Percentiles rank a stretch among this genome's conserved stretches.
phyloP scores from a whole-genome alignment of 1,139 yeast genomes.

The Pichia sp. region DNA sequence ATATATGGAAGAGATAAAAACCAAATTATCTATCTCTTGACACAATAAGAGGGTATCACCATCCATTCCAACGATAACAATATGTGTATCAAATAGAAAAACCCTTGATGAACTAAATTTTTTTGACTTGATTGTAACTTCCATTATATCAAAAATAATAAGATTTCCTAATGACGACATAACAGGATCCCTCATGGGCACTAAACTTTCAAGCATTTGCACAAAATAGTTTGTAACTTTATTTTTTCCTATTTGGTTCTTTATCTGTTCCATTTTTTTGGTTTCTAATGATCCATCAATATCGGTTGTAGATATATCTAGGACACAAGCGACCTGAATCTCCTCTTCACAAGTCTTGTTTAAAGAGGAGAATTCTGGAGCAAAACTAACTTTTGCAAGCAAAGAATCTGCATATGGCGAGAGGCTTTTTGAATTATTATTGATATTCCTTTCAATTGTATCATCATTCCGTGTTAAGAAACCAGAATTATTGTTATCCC shows the following conservation, averaged over 20 bases:
- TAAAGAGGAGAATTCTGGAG: constrained; percentile 16
- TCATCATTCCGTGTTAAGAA: not conserved
- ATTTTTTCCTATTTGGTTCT: constrained; percentile 17
- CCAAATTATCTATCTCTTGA: constrained; percentile 23
- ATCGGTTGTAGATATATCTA: constrained; percentile 21
- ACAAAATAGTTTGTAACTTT: constrained; percentile 20
- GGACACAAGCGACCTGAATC: constrained; percentile 17
- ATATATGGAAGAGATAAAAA: constrained; percentile 33
- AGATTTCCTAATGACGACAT: constrained; percentile 28
- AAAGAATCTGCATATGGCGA: constrained; percentile 7
- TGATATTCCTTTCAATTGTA: not conserved
- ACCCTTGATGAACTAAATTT: constrained; percentile 34
- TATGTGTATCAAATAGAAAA: constrained; percentile 36
- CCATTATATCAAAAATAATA: constrained; percentile 39
- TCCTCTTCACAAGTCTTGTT: not conserved
- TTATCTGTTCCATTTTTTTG: constrained; percentile 15
- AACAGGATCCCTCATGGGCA: constrained; percentile 18
- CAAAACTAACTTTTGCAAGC: constrained; percentile 12
- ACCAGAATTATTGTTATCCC: constrained; percentile 9
- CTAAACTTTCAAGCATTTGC: constrained; percentile 14
- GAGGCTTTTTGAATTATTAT: not conserved
- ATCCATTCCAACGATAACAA: constrained; percentile 33
- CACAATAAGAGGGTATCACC: constrained; percentile 34
- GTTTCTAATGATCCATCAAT: constrained; percentile 20
- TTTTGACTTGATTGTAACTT: constrained; percentile 31